phyloP scores from a whole-genome alignment of 1,139 yeast genomes.

The Lodderomyces margitis region DNA sequence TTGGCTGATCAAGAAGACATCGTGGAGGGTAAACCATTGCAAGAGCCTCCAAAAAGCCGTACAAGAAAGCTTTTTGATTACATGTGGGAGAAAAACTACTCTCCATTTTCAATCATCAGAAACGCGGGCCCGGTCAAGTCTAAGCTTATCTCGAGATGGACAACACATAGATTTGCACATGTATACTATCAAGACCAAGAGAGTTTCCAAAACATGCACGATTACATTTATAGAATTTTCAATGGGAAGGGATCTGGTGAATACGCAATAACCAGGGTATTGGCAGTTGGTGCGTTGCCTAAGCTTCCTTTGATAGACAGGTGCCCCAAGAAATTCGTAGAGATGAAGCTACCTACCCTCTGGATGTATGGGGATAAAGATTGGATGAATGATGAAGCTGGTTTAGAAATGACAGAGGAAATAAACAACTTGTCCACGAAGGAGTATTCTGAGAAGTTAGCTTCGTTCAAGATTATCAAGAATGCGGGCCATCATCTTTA shows the following conservation, averaged over 20 bases:
- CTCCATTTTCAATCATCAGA: constrained; percentile 40
- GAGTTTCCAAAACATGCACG: constrained; percentile 36
- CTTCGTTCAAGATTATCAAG: constrained; percentile 43
- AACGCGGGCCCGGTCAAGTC: constrained; percentile 38
- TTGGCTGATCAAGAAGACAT: constrained; percentile 30
- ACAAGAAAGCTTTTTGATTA: constrained; percentile 24
- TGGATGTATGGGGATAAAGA: constrained; percentile 49
- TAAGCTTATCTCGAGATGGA: constrained; percentile 40
- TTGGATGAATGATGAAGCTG: constrained; percentile 50
- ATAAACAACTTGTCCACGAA: constrained; percentile 32
- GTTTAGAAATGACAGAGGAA: constrained; percentile 38
- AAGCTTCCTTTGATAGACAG: constrained; percentile 45
- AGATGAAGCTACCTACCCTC: constrained; percentile 41
- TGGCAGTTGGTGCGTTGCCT: constrained; percentile 41
- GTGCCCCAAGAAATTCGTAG: constrained; percentile 35
- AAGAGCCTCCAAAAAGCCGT: constrained; percentile 16
- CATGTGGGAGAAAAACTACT: constrained; percentile 39
- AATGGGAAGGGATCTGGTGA: constrained; percentile 47
- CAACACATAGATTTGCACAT: constrained; percentile 39
- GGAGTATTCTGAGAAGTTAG: constrained; percentile 19
- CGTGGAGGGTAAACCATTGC: constrained; percentile 17
- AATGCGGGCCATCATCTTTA: constrained; percentile 79
- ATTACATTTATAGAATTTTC: constrained; percentile 42
- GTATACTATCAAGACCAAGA: constrained; percentile 29
- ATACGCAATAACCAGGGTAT: constrained; percentile 42